Percentiles rank a stretch among this genome's conserved stretches.
These are phyloP conservation scores for Limnomonas spitsbergensis DNA, from an alignment of 139 green algal genomes.

Conservation along the genomic window DNA sequence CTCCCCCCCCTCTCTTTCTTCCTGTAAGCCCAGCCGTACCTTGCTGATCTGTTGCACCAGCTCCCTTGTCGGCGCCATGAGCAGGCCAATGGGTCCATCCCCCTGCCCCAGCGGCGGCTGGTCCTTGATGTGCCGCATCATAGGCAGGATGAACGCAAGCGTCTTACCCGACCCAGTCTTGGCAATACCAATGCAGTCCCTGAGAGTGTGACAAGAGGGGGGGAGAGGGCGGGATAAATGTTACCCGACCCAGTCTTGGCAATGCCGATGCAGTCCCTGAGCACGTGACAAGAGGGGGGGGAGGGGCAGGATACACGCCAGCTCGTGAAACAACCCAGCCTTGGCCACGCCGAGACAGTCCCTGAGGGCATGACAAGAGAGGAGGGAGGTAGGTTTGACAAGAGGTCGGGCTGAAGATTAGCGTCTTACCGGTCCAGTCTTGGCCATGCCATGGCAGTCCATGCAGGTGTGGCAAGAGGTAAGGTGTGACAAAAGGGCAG, in stretches of 20 bases:
- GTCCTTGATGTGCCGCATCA: constrained; percentile 95
- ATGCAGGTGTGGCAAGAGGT: no score
- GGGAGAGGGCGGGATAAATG: constrained; percentile 39
- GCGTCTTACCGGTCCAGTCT: not conserved
- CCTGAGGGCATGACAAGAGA: constrained; percentile 23
- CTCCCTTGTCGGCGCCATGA: constrained; percentile 95
- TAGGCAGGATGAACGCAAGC: constrained; percentile 93
- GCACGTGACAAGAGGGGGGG: not conserved
- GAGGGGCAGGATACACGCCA: constrained; percentile 63
- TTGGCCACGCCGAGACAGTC: constrained; percentile 97
- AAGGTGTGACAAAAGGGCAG: no score
- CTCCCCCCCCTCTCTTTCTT: not conserved
- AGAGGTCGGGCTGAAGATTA: not conserved
- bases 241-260: constrained; percentile 95
- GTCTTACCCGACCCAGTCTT: constrained; percentile 97
- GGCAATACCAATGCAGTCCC: constrained; percentile 97
- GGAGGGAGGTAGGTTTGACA: not conserved
- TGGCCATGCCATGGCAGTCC: not conserved
- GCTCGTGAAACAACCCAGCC: constrained; percentile 76
- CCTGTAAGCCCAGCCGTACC: constrained; percentile 15
- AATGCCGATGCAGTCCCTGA: constrained; percentile 94
- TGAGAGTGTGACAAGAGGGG: not conserved
- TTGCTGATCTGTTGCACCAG: constrained; percentile 85
- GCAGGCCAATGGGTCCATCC: constrained; percentile 86
- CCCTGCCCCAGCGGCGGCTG: constrained; percentile 71